Base-by-base conservation (phyloP, 106 monocot genomes). In the Narthecium ossifragum region DNA sequence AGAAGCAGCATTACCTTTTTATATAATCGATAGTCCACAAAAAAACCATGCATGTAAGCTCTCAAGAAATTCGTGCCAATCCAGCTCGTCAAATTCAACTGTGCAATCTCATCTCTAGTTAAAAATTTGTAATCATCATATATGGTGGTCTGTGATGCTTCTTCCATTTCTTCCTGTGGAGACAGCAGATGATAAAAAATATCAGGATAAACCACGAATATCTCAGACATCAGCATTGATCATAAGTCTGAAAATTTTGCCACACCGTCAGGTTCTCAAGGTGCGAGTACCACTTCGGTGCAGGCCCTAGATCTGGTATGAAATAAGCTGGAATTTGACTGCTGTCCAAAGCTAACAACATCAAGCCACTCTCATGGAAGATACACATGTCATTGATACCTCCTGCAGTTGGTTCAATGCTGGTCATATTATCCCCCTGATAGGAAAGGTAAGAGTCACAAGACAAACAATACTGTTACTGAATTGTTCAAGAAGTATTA, bases 151-250 rank as follows among this genome's bases (percentile, higher is more conserved):
- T 96, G 63, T 37, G 80, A 39, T 23, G 62, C 75, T 60, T 96
- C 94, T 65, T 96, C 94, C 80, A 87, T 67, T 69, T 96, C 94
- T 68, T 96, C 94, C 94, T 96, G 61, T 36, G 36, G 53, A 65
- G 36, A 38, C 29, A 49, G 36, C 26, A n/a, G n/a, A n/a, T n/a
- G n/a, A n/a, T n/a, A n/a, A n/a, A n/a, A n/a, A n/a, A n/a, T n/a
- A n/a, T n/a, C n/a, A n/a, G n/a, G n/a, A n/a, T n/a, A n/a, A n/a
- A n/a, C n/a, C n/a, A n/a, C n/a, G n/a, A n/a, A n/a, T n/a, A n/a
- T n/a, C n/a, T n/a, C n/a, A n/a, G n/a, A n/a, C n/a, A n/a, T n/a
- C n/a, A n/a, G n/a, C n/a, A n/a, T n/a, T n/a, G n/a, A n/a, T n/a
- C n/a, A n/a, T n/a, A n/a, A n/a, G n/a, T n/a, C n/a, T n/a, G n/a